phyloP scores from a whole-genome alignment of 2,329 filamentous ascomycete genomes.

The Xylariaceae sp. region DNA sequence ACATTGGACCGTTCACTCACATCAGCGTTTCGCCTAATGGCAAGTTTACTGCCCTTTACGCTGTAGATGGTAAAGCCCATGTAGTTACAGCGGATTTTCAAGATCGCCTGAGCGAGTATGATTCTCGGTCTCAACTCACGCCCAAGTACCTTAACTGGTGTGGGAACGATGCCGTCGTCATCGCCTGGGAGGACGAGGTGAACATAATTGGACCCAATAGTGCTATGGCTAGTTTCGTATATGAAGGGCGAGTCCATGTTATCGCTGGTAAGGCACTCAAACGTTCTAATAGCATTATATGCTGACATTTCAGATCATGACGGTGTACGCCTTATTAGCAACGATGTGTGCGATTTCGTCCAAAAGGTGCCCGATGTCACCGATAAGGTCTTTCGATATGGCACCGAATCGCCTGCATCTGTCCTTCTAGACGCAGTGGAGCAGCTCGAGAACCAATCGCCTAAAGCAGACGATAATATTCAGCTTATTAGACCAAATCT shows the following conservation, averaged over 20 bases:
- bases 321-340: slow-evolving; percentile 88
- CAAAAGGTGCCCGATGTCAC: slow-evolving; percentile 89
- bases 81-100: slow-evolving; percentile 96
- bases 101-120: slow-evolving; percentile 87
- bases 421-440: slow-evolving; percentile 93
- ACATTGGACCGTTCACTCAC: slow-evolving; percentile 91
- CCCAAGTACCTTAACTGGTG: slow-evolving; percentile 95
- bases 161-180: slow-evolving; percentile 88
- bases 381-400: slow-evolving; percentile 86
- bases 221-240: slow-evolving; percentile 78
- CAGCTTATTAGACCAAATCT: slow-evolving; percentile 88
- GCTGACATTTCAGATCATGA: slow-evolving; percentile 64
- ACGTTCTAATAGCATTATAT: not conserved
- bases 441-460: slow-evolving; percentile 89
- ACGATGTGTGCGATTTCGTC: slow-evolving; percentile 96
- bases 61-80: slow-evolving; percentile 82
- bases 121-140: slow-evolving; percentile 82
- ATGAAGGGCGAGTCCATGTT: slow-evolving; percentile 89
- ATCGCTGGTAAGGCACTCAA: slow-evolving; percentile 69
- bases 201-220: slow-evolving; percentile 89
- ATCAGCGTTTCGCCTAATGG: slow-evolving; percentile 91
- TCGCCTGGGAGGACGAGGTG: slow-evolving; percentile 98
- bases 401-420: slow-evolving; percentile 86
- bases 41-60: slow-evolving; percentile 86
- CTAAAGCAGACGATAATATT: slow-evolving; percentile 97